Percentiles rank a stretch among this genome's conserved stretches.
phyloP scores from a whole-genome alignment of 305 asterid species.

The Fraxinus angustifolia region DNA sequence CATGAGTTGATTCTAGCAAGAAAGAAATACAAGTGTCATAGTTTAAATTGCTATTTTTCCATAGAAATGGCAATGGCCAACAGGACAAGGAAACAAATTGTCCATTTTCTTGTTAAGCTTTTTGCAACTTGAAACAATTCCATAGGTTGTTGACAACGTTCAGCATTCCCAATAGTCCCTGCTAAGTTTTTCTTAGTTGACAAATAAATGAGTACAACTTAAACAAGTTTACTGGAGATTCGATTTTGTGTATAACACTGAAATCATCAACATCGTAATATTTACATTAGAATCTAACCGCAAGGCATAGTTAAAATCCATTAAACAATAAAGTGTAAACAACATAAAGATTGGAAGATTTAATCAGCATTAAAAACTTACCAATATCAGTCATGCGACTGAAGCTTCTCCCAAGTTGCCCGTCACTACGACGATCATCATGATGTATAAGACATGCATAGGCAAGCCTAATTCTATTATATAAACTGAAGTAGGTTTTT shows the following conservation, averaged over 20 bases:
- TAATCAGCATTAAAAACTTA: constrained; percentile 28
- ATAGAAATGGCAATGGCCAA: neutral
- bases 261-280: neutral
- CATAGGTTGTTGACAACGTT: neutral
- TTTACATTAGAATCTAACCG: neutral
- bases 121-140: neutral
- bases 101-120: constrained; percentile 15
- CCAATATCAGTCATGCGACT: constrained; percentile 52
- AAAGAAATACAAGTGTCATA: neutral
- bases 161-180: constrained; percentile 1
- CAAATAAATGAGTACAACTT: neutral
- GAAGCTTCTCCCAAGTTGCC: constrained; percentile 65
- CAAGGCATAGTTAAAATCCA: neutral
- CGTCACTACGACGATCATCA: constrained; percentile 72
- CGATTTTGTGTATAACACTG: constrained; percentile 1
- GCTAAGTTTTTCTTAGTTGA: neutral
- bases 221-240: constrained; percentile 12
- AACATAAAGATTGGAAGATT: neutral
- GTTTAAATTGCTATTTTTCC: neutral
- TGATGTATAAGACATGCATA: constrained; percentile 94
- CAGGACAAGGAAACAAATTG: neutral
- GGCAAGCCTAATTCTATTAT: constrained; percentile 85
- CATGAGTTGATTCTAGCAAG: neutral
- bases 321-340: neutral
- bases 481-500: constrained; percentile 36